Evolutionary conservation across 108 stramenopile genomes (phyloP).

Genomic region (Thalassiosira profunda): DNA sequence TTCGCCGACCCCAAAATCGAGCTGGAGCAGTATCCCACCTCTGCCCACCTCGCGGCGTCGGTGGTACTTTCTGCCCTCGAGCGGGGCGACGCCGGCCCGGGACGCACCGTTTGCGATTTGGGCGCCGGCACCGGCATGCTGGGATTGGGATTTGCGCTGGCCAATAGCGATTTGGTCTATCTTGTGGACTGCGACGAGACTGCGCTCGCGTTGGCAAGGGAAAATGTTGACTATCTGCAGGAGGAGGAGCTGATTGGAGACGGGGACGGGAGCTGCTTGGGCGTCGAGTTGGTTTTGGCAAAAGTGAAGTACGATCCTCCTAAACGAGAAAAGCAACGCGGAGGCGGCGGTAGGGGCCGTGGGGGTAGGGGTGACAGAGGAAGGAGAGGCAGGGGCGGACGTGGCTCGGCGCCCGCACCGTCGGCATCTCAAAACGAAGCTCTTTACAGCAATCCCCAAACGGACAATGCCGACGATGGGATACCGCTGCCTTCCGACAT

Average conservation of each 20-base stretch:
- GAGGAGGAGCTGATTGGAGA: slow-evolving; percentile 44
- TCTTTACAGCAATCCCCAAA: not conserved
- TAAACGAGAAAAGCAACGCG: slow-evolving; percentile 1
- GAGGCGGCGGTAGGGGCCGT: slow-evolving; percentile 31
- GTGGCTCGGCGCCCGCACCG: slow-evolving; percentile 7
- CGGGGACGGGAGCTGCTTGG: slow-evolving; percentile 29
- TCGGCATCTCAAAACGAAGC: slow-evolving; percentile 18
- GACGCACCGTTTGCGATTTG: slow-evolving; percentile 81
- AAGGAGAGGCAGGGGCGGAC: slow-evolving; percentile 4
- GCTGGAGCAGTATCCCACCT: slow-evolving; percentile 94
- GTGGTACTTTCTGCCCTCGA: slow-evolving; percentile 77
- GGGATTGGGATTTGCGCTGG: slow-evolving; percentile 71
- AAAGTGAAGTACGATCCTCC: slow-evolving; percentile 40
- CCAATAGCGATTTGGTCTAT: slow-evolving; percentile 65
- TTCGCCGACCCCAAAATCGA: slow-evolving; percentile 71
- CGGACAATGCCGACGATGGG: slow-evolving; percentile 60
- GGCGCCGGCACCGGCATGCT: slow-evolving; percentile 98
- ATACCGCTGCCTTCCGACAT: slow-evolving; percentile 67
- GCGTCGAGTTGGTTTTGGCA: slow-evolving; percentile 49
- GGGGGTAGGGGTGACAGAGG: slow-evolving; percentile 39
- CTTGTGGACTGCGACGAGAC: slow-evolving; percentile 89
- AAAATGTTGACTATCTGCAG: slow-evolving; percentile 54
- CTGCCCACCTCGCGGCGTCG: slow-evolving; percentile 79
- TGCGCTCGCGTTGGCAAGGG: slow-evolving; percentile 73
- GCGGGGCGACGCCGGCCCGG: slow-evolving; percentile 64